phyloP scores from a whole-genome alignment of 495 filamentous ascomycete species.

The Penicillium cinerascens region DNA sequence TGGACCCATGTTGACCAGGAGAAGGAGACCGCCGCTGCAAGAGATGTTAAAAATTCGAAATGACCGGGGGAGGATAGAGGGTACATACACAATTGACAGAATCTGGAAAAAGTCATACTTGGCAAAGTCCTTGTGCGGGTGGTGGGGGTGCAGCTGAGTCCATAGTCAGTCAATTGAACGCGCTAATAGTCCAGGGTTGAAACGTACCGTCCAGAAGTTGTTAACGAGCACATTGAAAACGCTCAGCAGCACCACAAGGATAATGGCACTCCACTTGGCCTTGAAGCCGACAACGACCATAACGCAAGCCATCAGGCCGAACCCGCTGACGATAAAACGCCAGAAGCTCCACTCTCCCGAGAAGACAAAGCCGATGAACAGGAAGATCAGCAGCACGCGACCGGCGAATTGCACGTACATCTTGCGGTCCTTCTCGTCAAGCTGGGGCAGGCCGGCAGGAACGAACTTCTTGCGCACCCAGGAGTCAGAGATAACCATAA shows the following conservation, averaged over 20 bases:
- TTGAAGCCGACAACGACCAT: slow-evolving; percentile 99
- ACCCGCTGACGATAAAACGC: slow-evolving; percentile 72
- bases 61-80: neutral
- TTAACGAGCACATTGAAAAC: slow-evolving; percentile 96
- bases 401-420: slow-evolving; percentile 99
- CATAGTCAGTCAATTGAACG: slow-evolving; percentile 21
- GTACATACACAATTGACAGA: slow-evolving; percentile 86
- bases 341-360: slow-evolving; percentile 87
- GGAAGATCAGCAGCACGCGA: slow-evolving; percentile 91
- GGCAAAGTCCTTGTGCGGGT: slow-evolving; percentile 99
- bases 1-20: slow-evolving; percentile 97
- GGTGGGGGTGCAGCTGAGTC: slow-evolving; percentile 85
- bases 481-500: slow-evolving; percentile 97
- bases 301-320: slow-evolving; percentile 87
- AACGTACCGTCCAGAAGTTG: slow-evolving; percentile 99
- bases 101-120: slow-evolving; percentile 99
- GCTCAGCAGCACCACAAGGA: slow-evolving; percentile 90
- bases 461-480: slow-evolving; percentile 98
- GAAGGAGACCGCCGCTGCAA: slow-evolving; percentile 76
- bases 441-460: slow-evolving; percentile 85
- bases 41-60: slow-evolving; percentile 15
- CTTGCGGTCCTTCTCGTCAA: slow-evolving; percentile 98
- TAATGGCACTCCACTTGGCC: slow-evolving; percentile 95
- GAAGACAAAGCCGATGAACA: slow-evolving; percentile 95
- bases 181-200: too few relatives aligned